Percentiles rank a stretch among this genome's conserved stretches.
Evolutionary conservation across 208 protist species (phyloP).

Genomic region (Leishmania tropica): DNA sequence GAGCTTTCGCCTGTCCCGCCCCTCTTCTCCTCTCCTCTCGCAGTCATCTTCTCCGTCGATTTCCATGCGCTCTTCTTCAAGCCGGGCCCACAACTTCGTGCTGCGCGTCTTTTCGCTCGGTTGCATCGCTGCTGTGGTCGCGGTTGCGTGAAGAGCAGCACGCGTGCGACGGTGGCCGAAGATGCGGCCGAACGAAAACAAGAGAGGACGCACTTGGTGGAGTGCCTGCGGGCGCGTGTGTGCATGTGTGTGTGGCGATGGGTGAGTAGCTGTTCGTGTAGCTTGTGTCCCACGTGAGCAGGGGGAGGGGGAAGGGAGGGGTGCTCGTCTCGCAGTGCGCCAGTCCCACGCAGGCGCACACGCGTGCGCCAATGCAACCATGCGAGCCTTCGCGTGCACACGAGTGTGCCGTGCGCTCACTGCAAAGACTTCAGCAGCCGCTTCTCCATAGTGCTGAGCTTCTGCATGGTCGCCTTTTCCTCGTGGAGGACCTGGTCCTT

Average conservation of each 20-base stretch:
- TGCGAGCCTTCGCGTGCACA: not conserved
- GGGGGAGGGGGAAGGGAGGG: not conserved
- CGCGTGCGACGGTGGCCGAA: not conserved
- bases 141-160: not conserved
- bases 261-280: not conserved
- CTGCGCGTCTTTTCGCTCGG: not conserved
- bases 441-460: conserved; percentile 38
- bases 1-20: too few relatives aligned
- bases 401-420: not conserved
- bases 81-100: not conserved
- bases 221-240: too few relatives aligned
- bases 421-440: conserved; percentile 16
- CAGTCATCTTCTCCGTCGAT: not conserved
- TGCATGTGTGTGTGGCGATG: not conserved
- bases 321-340: not conserved
- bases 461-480: conserved; percentile 17
- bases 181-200: not conserved
- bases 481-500: conserved; percentile 21
- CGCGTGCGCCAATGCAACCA: not conserved
- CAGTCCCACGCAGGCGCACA: not conserved
- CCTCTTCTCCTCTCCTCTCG: not conserved
- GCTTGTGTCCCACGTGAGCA: not conserved
- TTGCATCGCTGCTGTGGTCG: not conserved
- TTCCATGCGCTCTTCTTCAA: not conserved
- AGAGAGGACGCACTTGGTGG: not conserved